Base-by-base conservation (phyloP, 495 filamentous ascomycete genomes). In the Hypoxylon cercidicola region DNA sequence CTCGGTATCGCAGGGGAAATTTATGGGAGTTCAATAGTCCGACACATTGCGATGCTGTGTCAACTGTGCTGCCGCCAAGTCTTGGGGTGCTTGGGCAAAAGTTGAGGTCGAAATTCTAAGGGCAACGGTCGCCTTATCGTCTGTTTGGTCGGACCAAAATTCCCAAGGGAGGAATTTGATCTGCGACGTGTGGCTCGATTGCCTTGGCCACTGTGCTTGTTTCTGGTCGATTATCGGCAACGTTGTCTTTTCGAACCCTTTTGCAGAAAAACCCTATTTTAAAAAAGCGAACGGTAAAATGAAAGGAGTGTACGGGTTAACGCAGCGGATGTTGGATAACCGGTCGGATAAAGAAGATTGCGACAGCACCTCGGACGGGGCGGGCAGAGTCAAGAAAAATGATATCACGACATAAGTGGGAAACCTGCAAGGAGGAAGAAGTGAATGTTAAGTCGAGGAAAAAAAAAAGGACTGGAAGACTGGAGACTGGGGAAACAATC, bases 291-390 rank as follows among this genome's bases (percentile, higher is more conserved):
- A 44, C 11, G 28, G 59, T 23, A 54, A n/a, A 44, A 46, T 20
- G 5, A 55, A 62, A 60, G 19, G 55, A 60, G 55, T 53, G 56
- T 60, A 64, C 13, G 30, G 41, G 62, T 60, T 55, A 60, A 44
- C 62, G 45, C 25, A 23, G 20, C 16, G 45, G 43, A 8, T 15
- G 39, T 15, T 45, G 48, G 60, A 52, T 63, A 68, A 51, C 65
- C 65, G 60, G 54, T 55, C 60, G 60, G 65, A 55, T 63, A 68
- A 68, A 67, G 48, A 62, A 68, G 65, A 63, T 63, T 63, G 56
- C 55, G 55, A 58, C 65, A 49, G 19, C 54, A 35, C 37, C 10
- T 40, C 19, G 0, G 45, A 50, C 46, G 6, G 50, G 32, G 19
- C 13, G 23, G 40, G 21, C 15, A 34, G 9, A 41, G 32, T 32